phyloP scores from a whole-genome alignment of 371 early-diverging fungal genomes.

The Mortierella sp. region DNA sequence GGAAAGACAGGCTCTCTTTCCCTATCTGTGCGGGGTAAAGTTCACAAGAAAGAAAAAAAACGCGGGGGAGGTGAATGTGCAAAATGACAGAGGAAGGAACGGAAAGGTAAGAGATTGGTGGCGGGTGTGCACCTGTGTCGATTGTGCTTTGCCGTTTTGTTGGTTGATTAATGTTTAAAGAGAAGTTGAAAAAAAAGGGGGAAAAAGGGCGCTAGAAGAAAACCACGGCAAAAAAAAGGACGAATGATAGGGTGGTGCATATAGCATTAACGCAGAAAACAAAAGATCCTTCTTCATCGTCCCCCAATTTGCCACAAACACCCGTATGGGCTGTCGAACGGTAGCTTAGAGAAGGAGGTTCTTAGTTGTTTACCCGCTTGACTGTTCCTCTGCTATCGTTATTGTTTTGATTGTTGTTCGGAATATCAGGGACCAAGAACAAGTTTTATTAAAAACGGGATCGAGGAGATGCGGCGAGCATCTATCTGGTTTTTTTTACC shows the following conservation, averaged over 20 bases:
- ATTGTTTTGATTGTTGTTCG: neutral
- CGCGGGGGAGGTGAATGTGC: slow-evolving; percentile 15
- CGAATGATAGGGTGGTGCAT: neutral
- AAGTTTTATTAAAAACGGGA: neutral
- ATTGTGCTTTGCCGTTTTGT: slow-evolving; percentile 6
- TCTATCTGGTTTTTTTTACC: neutral
- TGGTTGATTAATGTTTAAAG: neutral
- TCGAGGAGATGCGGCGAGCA: slow-evolving; percentile 2
- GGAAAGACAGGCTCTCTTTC: neutral
- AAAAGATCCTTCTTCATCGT: neutral
- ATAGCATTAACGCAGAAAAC: neutral
- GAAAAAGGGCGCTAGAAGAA: neutral
- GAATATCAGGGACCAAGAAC: neutral
- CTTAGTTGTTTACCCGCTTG: neutral
- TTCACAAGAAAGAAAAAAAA: slow-evolving; percentile 5
- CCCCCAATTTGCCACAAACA: neutral
- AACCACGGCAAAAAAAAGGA: no score
- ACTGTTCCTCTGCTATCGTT: neutral
- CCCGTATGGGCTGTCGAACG: neutral
- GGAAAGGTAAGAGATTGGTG: neutral
- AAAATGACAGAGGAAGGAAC: neutral
- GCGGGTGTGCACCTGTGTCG: neutral
- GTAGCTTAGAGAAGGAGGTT: neutral
- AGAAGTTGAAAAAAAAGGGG: neutral
- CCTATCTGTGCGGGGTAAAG: neutral